Percentiles rank a stretch among this genome's conserved stretches.
Conservation (phyloP, 164 flowering plant genomes). For the Berberis vulgaris region DNA sequence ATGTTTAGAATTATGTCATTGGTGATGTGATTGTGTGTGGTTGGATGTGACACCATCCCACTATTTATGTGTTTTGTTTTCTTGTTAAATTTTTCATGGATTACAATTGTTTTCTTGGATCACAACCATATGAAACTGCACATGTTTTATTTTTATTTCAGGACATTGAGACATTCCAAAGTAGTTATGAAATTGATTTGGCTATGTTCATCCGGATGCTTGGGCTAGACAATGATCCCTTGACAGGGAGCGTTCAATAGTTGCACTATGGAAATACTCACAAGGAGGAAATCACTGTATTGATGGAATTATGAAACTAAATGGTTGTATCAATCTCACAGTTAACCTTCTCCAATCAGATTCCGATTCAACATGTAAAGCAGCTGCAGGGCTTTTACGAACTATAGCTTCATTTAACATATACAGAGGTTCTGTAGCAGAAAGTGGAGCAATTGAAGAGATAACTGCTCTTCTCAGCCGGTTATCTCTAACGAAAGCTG, state of each 20-base stretch:
- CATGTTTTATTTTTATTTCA: constrained; percentile 12
- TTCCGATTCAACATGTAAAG: constrained; percentile 61
- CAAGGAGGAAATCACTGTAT: constrained; percentile 64
- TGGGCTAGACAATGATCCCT: constrained; percentile 73
- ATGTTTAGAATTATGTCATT: too few species aligned
- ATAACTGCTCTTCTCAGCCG: constrained; percentile 48
- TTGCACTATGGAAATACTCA: constrained; percentile 75
- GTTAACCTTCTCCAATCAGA: constrained; percentile 66
- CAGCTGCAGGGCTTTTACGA: constrained; percentile 79
- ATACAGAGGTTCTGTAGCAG: constrained; percentile 55
- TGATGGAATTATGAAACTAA: constrained; percentile 60
- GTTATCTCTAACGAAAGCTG: constrained; percentile 50
- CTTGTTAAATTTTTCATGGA: too few species aligned
- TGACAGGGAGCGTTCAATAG: constrained; percentile 73
- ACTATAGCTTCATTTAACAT: constrained; percentile 46
- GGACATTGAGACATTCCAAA: constrained; percentile 28
- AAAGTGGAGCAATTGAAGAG: constrained; percentile 82
- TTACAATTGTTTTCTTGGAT: too few species aligned
- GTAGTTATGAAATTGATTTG: constrained; percentile 47
- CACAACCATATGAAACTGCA: too few species aligned
- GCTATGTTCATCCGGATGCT: constrained; percentile 78
- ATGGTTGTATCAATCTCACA: constrained; percentile 59
- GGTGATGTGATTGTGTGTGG: too few species aligned
- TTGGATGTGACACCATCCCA: too few species aligned
- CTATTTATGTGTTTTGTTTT: too few species aligned